Evolutionary conservation across 768 basidiomycete genomes (phyloP), one percentile per base, ranked within the genome.

Genomic region (Lactarius akahatsu): DNA sequence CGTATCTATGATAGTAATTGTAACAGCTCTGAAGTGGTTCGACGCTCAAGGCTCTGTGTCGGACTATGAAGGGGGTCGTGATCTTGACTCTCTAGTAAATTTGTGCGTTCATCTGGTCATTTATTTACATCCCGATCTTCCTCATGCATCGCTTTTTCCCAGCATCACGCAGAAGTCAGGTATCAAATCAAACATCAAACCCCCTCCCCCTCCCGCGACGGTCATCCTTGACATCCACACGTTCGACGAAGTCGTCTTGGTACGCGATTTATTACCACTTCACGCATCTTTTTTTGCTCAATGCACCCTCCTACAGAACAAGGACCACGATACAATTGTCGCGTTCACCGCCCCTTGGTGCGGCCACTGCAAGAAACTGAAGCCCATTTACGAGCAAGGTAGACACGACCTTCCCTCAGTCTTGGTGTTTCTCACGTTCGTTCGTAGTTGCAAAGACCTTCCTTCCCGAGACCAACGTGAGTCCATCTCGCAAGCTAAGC

Each of bases 281-380:
- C 34, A 55, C 28, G 8, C 36, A 4, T 15, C 23, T 9, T 30
- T 38, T 36, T 45, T 38, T 40, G 28, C 30, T 11, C 6, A 16
- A 52, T 62, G 23, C 32, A 8, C 34, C 16, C 2, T 5, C 36
- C 36, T 45, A 68, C 57, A 65, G 62, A 34, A 64, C 20, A 67
- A 90, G 85, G 86, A 92, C 72, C 96, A 96, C 78, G 85, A 95
- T 72, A 92, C 93, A 54, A 80, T 98, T 28, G 92, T 96, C 56
- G 81, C 90, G 0, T 93, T 91, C 79, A 93, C 89, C 66, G 91
- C 90, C 30, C 86, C 86, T 45, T 90, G 92, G 93, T 96, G 96
- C 71, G 94, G 94, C 36, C 95, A 98, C 81, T 98, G 96, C 85
- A 98, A 98, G 80, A 83, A 67, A 70, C 76, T 97, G 76, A 96